Base-by-base conservation (phyloP, 495 filamentous ascomycete genomes). In the Talaromyces proteolyticus region DNA sequence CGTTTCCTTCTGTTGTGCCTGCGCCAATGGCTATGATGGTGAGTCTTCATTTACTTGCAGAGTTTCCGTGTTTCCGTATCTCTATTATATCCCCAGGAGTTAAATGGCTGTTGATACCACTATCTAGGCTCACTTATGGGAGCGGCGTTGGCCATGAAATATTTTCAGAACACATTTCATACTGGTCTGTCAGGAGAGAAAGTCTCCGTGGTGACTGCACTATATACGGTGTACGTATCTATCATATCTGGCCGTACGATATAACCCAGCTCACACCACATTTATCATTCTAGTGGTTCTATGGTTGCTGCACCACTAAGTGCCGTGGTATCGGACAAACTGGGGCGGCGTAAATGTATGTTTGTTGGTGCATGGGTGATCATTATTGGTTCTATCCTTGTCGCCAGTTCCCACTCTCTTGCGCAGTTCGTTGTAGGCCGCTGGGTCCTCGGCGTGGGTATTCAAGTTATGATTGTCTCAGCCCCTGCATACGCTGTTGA, bases 401-500 rank as follows among this genome's bases (percentile, higher is more conserved):
- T 80, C 50, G 69, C 76, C 0, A 67, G 67, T 6, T 65, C 72
- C 4, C 61, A 50, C 47, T 72, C 65, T 40, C 57, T 77, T 21
- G 60, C 62, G 4, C 74, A 79, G 56, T 88, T 91, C 55, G 81
- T 87, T 56, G 85, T 77, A 24, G 88, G 87, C 16, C 82, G 88
- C 3, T 88, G 90, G 60, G 58, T 90, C 10, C 78, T 93, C 23
- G 87, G 87, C 12, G 85, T 88, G 51, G 87, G 87, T 12, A 84
- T 89, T 36, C 78, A 79, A 34, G 77, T 89, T 42, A 78, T 79
- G 54, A 76, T 81, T 23, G 78, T 87, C n/a, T 85, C 87, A 5
- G 88, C 84, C 1, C 88, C 86, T 1, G 79, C 83, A 19, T 91
- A 91, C 55, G 82, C 88, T 18, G 80, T 86, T 20, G 88, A 91